Percentiles rank a stretch among this genome's conserved stretches.
phyloP scores from a whole-genome alignment of 2,329 filamentous ascomycete species.

The Fusarium sp. region DNA sequence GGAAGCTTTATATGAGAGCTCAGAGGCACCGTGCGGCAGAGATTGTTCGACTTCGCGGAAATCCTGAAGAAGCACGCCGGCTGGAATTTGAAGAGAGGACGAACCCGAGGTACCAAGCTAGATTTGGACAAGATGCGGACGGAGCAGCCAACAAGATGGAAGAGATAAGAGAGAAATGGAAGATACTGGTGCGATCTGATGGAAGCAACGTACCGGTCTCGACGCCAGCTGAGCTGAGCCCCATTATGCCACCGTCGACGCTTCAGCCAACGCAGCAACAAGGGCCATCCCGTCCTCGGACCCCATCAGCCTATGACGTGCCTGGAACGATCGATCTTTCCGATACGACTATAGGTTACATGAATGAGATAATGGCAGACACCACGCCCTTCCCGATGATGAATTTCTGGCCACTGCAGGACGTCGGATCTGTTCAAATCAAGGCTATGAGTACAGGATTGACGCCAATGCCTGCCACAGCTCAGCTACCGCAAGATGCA shows the following conservation, averaged over 20 bases:
- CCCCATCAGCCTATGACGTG: conserved; percentile 25
- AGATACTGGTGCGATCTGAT: conserved; percentile 59
- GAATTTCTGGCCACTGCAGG: conserved; percentile 43
- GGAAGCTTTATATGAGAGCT: conserved; percentile 66
- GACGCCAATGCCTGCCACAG: background rate
- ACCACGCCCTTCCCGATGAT: conserved; percentile 27
- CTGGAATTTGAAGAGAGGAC: conserved; percentile 64
- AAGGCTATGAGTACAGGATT: conserved; percentile 25
- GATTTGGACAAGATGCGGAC: conserved; percentile 62
- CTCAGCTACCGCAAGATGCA: conserved; percentile 11
- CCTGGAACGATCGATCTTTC: conserved; percentile 46
- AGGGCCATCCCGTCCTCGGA: conserved; percentile 35
- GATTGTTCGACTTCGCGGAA: conserved; percentile 60
- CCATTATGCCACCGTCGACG: conserved; percentile 27
- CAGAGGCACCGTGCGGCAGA: conserved; percentile 65
- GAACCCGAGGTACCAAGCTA: conserved; percentile 55
- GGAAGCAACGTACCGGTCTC: conserved; percentile 36
- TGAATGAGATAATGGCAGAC: conserved; percentile 41
- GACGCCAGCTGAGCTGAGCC: conserved; percentile 22
- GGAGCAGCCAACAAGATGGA: conserved; percentile 61
- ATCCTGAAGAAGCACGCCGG: conserved; percentile 62
- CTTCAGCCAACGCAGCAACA: conserved; percentile 26
- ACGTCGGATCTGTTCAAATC: conserved; percentile 35
- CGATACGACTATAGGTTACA: conserved; percentile 47
- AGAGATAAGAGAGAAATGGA: conserved; percentile 63